Evolutionary conservation across 2,329 filamentous ascomycete species (phyloP).

Genomic region (Xylaria sp.): DNA sequence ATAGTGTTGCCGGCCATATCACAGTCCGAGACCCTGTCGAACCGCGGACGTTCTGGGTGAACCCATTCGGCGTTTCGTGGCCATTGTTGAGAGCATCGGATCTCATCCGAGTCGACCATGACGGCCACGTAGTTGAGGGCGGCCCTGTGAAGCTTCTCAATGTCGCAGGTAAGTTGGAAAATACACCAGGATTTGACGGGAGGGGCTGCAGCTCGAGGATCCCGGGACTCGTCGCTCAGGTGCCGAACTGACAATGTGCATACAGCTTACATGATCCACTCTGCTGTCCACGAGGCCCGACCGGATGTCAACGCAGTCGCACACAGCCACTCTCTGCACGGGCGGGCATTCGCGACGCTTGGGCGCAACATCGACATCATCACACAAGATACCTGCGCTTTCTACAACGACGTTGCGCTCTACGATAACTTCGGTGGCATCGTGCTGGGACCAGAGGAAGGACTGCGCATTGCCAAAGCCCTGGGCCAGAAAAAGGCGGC

Average conservation of each 20-base stretch:
- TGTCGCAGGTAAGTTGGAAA: slow-evolving; percentile 24
- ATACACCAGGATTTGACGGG: background rate
- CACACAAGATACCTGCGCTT: slow-evolving; percentile 56
- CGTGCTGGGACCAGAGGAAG: slow-evolving; percentile 49
- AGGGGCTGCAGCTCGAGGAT: background rate
- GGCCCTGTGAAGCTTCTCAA: slow-evolving; percentile 40
- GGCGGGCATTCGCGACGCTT: slow-evolving; percentile 54
- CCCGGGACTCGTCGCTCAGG: background rate
- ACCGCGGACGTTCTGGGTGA: slow-evolving; percentile 59
- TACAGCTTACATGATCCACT: slow-evolving; percentile 45
- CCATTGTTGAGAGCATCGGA: slow-evolving; percentile 58
- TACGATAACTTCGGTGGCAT: slow-evolving; percentile 48
- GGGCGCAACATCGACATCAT: slow-evolving; percentile 60
- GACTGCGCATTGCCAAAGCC: slow-evolving; percentile 41
- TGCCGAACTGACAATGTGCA: slow-evolving; percentile 4
- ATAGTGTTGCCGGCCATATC: slow-evolving; percentile 55
- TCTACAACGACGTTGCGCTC: slow-evolving; percentile 47
- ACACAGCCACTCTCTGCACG: slow-evolving; percentile 51
- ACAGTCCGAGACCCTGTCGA: slow-evolving; percentile 56
- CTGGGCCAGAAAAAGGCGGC: slow-evolving; percentile 47
- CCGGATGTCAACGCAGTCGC: slow-evolving; percentile 51
- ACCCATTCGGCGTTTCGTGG: slow-evolving; percentile 60
- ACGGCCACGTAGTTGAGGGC: slow-evolving; percentile 58
- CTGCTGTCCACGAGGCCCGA: slow-evolving; percentile 48
- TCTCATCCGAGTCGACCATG: slow-evolving; percentile 59